Percentiles rank a stretch among this genome's conserved stretches.
Conservation (phyloP, 202 grass and related monocot genomes). For the Sporobolus alterniflorus region DNA sequence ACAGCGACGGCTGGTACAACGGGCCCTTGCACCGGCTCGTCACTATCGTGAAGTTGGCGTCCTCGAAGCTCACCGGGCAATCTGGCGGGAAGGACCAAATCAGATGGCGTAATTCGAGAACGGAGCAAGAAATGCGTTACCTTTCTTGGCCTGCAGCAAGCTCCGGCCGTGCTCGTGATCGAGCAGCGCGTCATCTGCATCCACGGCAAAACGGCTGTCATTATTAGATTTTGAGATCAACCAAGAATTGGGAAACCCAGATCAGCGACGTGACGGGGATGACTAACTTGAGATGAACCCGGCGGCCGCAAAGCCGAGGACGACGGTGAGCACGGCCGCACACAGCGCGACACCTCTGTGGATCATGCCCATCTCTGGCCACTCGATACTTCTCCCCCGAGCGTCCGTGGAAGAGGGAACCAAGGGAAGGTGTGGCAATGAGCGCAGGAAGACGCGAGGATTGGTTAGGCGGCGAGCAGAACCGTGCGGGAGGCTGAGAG, state of each 20-base stretch:
- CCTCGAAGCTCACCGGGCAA: constrained; percentile 66
- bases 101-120: neutral
- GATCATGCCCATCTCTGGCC: constrained; percentile 53
- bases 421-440: constrained; percentile 11
- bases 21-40: constrained; percentile 12
- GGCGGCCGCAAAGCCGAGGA: constrained; percentile 32
- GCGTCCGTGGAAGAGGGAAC: neutral
- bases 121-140: neutral
- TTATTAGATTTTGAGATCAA: neutral
- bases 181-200: constrained; percentile 61
- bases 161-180: constrained; percentile 48
- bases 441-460: neutral
- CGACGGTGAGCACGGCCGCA: constrained; percentile 39
- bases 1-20: too few relatives aligned
- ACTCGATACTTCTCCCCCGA: constrained; percentile 29
- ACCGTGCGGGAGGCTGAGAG: constrained; percentile 1
- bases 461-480: constrained; percentile 4
- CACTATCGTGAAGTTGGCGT: constrained; percentile 81
- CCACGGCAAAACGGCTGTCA: neutral
- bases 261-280: neutral
- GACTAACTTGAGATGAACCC: constrained; percentile 69
- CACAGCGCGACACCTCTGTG: too few relatives aligned
- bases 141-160: constrained; percentile 79
- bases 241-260: neutral
- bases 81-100: neutral